phyloP scores from a whole-genome alignment of 148 eudicot species.

The Vaccinium corymbosum region DNA sequence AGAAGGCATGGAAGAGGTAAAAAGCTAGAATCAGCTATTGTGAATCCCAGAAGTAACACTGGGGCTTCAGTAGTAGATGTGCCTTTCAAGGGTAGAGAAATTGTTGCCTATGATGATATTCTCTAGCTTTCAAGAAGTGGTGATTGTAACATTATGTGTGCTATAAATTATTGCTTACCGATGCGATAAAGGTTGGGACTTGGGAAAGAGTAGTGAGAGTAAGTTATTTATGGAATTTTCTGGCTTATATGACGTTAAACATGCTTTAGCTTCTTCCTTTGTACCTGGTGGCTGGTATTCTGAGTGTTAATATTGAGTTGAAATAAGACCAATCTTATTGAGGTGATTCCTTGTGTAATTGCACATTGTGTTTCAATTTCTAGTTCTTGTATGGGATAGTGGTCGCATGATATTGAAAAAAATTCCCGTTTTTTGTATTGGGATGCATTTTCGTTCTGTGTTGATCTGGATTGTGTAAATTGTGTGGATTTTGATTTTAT shows the following conservation, averaged over 20 bases:
- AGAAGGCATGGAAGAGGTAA: conserved; percentile 73
- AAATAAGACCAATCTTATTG: not conserved
- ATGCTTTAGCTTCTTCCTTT: not conserved
- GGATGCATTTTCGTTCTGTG: not conserved
- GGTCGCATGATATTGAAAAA: not conserved
- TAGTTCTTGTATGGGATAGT: not conserved
- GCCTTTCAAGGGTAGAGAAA: conserved; percentile 58
- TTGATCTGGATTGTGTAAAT: not conserved
- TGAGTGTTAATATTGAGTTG: not conserved
- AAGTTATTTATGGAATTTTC: conserved; percentile 8
- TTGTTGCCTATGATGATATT: conserved; percentile 91
- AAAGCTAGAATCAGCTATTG: conserved; percentile 65
- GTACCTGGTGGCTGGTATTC: not conserved
- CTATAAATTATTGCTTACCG: not conserved
- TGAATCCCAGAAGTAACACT: conserved; percentile 39
- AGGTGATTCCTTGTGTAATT: not conserved
- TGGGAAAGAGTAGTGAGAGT: not conserved
- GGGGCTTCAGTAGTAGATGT: conserved; percentile 26
- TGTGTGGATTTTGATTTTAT: not conserved
- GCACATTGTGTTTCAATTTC: not conserved
- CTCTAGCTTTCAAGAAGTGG: conserved; percentile 26
- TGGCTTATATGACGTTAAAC: not conserved
- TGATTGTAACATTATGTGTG: conserved; percentile 15
- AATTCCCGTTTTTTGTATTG: not conserved
- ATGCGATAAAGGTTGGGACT: not conserved